Conservation (phyloP, 2,329 filamentous ascomycete species). For the Aureobasidium vineae region DNA sequence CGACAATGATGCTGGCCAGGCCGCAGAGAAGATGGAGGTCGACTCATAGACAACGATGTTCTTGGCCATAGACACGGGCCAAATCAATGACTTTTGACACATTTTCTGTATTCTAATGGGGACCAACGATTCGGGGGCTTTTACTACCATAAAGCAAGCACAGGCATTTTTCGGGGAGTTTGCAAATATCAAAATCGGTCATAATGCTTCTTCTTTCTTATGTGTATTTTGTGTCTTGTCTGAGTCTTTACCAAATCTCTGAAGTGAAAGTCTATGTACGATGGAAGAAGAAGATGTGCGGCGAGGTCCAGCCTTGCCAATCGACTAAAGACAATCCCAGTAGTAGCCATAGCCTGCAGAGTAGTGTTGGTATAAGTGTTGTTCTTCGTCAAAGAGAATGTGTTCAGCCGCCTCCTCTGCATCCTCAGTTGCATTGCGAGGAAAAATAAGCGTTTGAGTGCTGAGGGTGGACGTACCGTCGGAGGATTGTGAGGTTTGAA, state of each 20-base stretch:
- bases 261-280: not conserved
- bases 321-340: slow-evolving; percentile 3
- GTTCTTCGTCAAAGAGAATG: not conserved
- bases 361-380: slow-evolving; percentile 1
- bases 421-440: not conserved
- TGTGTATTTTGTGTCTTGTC: not conserved
- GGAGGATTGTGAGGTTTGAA: not conserved
- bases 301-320: slow-evolving; percentile 12
- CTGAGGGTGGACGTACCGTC: slow-evolving; percentile 2
- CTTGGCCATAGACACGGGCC: not conserved
- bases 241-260: not conserved
- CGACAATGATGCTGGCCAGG: slow-evolving; percentile 60
- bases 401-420: not conserved
- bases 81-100: slow-evolving; percentile 10
- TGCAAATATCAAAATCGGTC: slow-evolving; percentile 17
- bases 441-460: not conserved
- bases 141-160: slow-evolving; percentile 9
- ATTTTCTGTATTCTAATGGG: slow-evolving; percentile 25
- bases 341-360: slow-evolving; percentile 9
- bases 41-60: slow-evolving; percentile 44
- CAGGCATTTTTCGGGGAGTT: slow-evolving; percentile 23
- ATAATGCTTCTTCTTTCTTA: not conserved
- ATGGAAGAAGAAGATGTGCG: not conserved
- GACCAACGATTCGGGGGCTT: slow-evolving; percentile 13
- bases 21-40: slow-evolving; percentile 65